Percentiles rank a stretch among this genome's conserved stretches.
Conservation (phyloP, 2,329 filamentous ascomycete genomes). For the Fusarium odoratissimum region DNA sequence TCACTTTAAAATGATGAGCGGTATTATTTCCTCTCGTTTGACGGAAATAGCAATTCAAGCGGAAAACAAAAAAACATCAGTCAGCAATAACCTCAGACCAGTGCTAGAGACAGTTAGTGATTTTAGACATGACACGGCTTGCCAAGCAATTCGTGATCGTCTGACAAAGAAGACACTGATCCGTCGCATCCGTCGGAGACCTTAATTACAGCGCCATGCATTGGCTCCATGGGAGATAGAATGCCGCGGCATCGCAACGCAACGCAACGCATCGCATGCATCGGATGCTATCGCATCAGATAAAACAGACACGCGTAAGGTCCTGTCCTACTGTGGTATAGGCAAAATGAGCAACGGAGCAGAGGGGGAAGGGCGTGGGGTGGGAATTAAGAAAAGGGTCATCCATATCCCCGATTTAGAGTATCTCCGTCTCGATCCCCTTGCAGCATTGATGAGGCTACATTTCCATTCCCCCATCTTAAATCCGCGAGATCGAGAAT, state of each 20-base stretch:
- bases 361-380: background rate
- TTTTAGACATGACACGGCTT: background rate
- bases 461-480: constrained; percentile 4
- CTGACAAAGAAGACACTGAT: constrained; percentile 31
- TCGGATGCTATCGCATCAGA: constrained; percentile 4
- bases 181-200: constrained; percentile 24
- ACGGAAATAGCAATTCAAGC: constrained; percentile 10
- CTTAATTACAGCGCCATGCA: constrained; percentile 15
- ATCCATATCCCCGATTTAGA: background rate
- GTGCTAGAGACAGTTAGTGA: constrained; percentile 11
- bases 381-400: background rate
- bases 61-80: background rate
- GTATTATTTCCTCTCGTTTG: constrained; percentile 5
- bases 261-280: background rate
- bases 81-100: constrained; percentile 16
- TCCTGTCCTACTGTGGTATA: background rate
- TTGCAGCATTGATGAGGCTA: constrained; percentile 18
- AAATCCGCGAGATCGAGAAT: background rate
- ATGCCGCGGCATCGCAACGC: constrained; percentile 22
- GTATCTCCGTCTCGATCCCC: constrained; percentile 16
- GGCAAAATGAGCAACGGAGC: background rate
- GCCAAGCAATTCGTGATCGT: constrained; percentile 19
- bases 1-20: background rate
- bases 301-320: background rate
- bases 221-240: background rate